These are phyloP conservation scores for Solanum chiquidenum DNA, from an alignment of 257 asterid species.

Conservation along the genomic window DNA sequence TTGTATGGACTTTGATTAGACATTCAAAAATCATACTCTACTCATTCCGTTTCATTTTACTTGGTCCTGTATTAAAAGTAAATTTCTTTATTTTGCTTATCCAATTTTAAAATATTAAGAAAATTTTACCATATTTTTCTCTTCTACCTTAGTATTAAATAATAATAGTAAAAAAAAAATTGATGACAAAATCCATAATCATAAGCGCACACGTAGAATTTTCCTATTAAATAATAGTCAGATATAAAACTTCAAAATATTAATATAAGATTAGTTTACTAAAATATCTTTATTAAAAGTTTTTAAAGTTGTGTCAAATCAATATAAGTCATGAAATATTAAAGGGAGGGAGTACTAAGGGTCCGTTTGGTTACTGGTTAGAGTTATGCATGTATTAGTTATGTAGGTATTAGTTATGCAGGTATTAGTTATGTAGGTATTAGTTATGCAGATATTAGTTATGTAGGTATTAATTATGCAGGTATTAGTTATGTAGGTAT, in stretches of 20 bases:
- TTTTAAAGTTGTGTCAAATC: neutral
- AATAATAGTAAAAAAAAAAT: neutral
- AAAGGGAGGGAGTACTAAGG: neutral
- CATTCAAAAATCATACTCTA: neutral
- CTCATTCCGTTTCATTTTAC: fast-evolving
- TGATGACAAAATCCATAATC: too few species aligned
- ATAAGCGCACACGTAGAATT: too few species aligned
- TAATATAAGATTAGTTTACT: neutral
- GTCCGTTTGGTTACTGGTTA: too few species aligned
- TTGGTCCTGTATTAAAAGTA: too few species aligned
- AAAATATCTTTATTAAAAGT: too few species aligned
- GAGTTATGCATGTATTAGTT: too few species aligned
- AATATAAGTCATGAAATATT: neutral
- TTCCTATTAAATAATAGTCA: too few species aligned
- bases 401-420: too few species aligned
- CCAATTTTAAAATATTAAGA: neutral
- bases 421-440: too few species aligned
- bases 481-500: too few species aligned
- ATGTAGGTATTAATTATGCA: too few species aligned
- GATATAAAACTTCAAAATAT: neutral
- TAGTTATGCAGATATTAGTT: too few species aligned
- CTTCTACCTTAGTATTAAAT: neutral
- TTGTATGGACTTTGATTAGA: neutral
- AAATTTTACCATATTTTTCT: neutral
- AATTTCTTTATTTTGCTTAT: neutral